Evolutionary conservation across 192 early-diverging fungal species (phyloP).

Genomic region (Backusella macrospora): DNA sequence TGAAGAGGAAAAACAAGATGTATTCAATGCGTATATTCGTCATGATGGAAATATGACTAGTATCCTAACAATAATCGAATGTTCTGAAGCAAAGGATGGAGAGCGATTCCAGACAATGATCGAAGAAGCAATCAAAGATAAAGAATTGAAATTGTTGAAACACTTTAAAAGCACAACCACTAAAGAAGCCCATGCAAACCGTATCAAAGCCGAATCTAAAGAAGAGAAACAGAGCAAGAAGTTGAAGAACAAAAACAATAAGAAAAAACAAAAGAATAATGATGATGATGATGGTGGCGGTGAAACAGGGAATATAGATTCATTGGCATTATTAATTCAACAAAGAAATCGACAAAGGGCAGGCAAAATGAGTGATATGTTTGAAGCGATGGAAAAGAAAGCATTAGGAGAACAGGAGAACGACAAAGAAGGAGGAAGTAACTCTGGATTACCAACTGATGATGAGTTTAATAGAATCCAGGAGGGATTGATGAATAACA

Average conservation of each 20-base stretch:
- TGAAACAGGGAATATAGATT: slow-evolving; percentile 38
- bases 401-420: slow-evolving; percentile 56
- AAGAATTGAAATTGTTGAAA: slow-evolving; percentile 52
- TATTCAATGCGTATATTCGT: slow-evolving; percentile 65
- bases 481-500: slow-evolving; percentile 49
- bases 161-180: slow-evolving; percentile 58
- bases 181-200: slow-evolving; percentile 47
- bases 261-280: slow-evolving; percentile 53
- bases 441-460: slow-evolving; percentile 54
- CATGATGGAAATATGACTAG: slow-evolving; percentile 71
- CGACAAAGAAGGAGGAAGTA: slow-evolving; percentile 55
- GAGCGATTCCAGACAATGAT: slow-evolving; percentile 64
- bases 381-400: slow-evolving; percentile 59
- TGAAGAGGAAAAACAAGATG: slow-evolving; percentile 72
- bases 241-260: slow-evolving; percentile 57
- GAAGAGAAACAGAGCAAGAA: slow-evolving; percentile 67
- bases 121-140: slow-evolving; percentile 62
- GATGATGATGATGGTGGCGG: too few relatives aligned
- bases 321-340: slow-evolving; percentile 61
- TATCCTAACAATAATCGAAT: slow-evolving; percentile 65
- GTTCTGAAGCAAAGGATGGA: slow-evolving; percentile 66
- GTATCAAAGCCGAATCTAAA: slow-evolving; percentile 63
- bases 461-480: slow-evolving; percentile 69
- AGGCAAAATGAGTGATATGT: slow-evolving; percentile 55
- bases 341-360: slow-evolving; percentile 51